Evolutionary conservation across 768 basidiomycete species (phyloP).

Genomic region (Lenzites betulinus): DNA sequence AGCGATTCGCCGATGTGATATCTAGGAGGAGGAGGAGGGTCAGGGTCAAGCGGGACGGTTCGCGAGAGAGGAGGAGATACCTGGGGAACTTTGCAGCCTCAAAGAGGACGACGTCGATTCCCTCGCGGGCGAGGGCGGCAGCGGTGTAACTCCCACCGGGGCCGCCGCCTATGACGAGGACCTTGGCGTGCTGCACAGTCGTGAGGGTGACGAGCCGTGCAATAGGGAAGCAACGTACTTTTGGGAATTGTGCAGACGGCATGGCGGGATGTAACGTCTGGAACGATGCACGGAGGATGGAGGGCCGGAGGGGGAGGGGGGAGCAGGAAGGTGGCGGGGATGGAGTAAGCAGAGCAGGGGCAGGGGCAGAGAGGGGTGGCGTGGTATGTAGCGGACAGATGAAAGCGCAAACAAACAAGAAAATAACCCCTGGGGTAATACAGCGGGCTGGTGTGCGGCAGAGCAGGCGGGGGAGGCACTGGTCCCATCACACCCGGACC

Average conservation of each 20-base stretch:
- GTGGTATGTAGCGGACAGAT: background rate
- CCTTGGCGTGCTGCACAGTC: conserved; percentile 29
- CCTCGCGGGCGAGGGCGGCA: conserved; percentile 56
- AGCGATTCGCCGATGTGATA: conserved; percentile 54
- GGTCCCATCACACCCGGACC: too few species aligned
- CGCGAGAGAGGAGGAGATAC: conserved; percentile 26
- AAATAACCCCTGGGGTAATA: background rate
- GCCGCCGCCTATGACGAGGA: conserved; percentile 62
- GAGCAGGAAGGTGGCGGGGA: background rate
- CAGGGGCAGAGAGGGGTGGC: background rate
- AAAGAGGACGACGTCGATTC: conserved; percentile 55
- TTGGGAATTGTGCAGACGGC: conserved; percentile 16
- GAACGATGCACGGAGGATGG: background rate
- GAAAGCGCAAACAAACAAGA: conserved; percentile 4
- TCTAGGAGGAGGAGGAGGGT: conserved; percentile 26
- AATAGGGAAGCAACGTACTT: background rate
- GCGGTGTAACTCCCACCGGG: conserved; percentile 62
- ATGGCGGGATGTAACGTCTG: background rate
- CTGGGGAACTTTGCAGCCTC: conserved; percentile 60
- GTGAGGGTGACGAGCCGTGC: background rate
- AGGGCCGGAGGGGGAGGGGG: background rate
- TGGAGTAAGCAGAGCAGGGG: background rate
- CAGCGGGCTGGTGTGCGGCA: background rate
- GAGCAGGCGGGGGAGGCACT: too few species aligned
- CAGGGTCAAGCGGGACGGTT: background rate